Percentiles rank a stretch among this genome's conserved stretches.
Evolutionary conservation across 306 rosid species (phyloP).

Genomic region (Oxytropis ochrocephala): DNA sequence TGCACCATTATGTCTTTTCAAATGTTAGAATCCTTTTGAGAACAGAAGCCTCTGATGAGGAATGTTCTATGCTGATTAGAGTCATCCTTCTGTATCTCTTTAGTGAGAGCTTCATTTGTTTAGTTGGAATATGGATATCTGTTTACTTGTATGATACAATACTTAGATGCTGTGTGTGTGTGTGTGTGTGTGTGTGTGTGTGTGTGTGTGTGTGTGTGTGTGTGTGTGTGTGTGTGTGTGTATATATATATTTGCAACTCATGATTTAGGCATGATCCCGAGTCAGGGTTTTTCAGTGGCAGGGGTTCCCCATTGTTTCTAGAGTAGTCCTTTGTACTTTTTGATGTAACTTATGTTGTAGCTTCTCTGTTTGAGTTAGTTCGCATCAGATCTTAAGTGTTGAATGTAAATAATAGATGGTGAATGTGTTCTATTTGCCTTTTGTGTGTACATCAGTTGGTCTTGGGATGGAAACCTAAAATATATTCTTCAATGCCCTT

Average conservation of each 20-base stretch:
- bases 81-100: background rate
- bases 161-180: background rate
- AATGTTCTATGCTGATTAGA: background rate
- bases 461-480: conserved; percentile 43
- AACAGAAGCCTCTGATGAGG: conserved; percentile 1
- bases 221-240: too few species aligned
- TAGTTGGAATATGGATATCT: background rate
- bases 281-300: background rate
- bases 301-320: background rate
- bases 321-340: background rate
- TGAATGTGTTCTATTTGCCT: conserved; percentile 28
- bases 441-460: conserved; percentile 33
- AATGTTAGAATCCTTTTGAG: conserved; percentile 2
- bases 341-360: background rate
- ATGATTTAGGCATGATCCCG: background rate
- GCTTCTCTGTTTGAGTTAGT: conserved; percentile 13
- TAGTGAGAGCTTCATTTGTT: conserved; percentile 6
- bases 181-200: too few species aligned
- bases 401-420: conserved; percentile 10
- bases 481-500: conserved; percentile 54
- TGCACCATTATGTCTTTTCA: background rate
- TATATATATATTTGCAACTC: background rate
- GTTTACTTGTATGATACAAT: background rate
- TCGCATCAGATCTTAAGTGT: background rate
- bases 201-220: too few species aligned